These are phyloP conservation scores for Mycena alexandri DNA, from an alignment of 768 basidiomycete genomes.

Conservation along the genomic window DNA sequence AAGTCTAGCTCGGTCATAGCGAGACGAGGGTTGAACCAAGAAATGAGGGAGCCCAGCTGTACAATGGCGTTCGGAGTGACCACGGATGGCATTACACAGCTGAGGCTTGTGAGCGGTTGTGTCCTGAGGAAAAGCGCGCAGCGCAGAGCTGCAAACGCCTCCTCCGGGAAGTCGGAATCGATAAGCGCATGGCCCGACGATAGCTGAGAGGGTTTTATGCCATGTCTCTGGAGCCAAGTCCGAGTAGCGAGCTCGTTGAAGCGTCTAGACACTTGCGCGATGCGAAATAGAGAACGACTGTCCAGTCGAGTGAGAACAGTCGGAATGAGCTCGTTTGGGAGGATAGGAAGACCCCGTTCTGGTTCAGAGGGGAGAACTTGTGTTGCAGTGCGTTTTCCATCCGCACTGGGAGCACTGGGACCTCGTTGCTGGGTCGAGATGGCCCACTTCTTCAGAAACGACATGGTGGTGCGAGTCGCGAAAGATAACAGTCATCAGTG, in stretches of 20 bases:
- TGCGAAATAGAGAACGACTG: conserved; percentile 13
- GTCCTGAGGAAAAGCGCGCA: conserved; percentile 16
- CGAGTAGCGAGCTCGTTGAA: conserved; percentile 31
- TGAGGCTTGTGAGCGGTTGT: conserved; percentile 3
- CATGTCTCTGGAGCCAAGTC: conserved; percentile 11
- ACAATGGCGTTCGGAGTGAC: neutral
- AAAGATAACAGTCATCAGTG: too few species aligned
- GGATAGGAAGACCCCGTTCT: conserved; percentile 17
- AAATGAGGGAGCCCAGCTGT: conserved; percentile 2
- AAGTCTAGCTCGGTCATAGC: conserved; percentile 11
- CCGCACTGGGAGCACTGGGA: neutral
- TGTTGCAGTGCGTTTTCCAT: neutral
- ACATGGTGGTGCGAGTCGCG: conserved; percentile 9
- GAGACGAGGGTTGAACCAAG: conserved; percentile 14
- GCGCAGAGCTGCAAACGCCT: conserved; percentile 17
- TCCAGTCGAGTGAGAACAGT: conserved; percentile 13
- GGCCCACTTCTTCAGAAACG: conserved; percentile 16
- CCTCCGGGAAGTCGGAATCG: neutral
- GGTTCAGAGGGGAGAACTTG: neutral
- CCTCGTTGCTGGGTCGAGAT: neutral
- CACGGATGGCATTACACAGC: neutral
- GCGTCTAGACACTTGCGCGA: conserved; percentile 25
- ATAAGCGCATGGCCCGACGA: conserved; percentile 6
- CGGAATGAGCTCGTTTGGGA: conserved; percentile 30
- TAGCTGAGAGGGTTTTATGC: conserved; percentile 12